phyloP scores from a whole-genome alignment of 2,329 filamentous ascomycete genomes.

The Stemphylium lycopersici region DNA sequence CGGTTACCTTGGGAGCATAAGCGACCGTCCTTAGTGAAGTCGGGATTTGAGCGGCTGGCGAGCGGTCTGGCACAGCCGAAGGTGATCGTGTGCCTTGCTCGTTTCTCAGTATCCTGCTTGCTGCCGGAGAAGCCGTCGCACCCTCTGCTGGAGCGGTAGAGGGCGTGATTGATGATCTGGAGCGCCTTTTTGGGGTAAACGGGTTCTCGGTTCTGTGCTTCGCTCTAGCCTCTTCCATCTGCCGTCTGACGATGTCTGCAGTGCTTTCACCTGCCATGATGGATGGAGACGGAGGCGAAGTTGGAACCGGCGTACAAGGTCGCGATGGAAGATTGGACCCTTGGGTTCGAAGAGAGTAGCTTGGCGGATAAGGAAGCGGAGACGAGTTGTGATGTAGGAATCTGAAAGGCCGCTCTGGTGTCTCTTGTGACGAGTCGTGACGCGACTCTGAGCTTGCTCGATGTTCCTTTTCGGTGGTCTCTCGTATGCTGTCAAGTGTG shows the following conservation, averaged over 20 bases:
- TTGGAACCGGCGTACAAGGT: conserved; percentile 21
- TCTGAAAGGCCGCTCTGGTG: conserved; percentile 19
- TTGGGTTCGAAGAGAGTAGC: conserved; percentile 26
- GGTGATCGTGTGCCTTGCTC: conserved; percentile 42
- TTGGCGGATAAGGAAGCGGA: conserved; percentile 29
- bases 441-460: conserved; percentile 25
- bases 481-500: conserved; percentile 17
- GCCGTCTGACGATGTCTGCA: conserved; percentile 7
- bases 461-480: conserved; percentile 22
- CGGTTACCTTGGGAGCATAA: conserved; percentile 21
- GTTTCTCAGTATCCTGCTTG: conserved; percentile 6
- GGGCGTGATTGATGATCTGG: conserved; percentile 6
- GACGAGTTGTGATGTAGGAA: conserved; percentile 23
- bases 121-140: neutral
- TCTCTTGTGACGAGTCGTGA: conserved; percentile 44
- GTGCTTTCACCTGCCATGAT: conserved; percentile 25
- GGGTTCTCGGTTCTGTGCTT: conserved; percentile 20
- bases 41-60: conserved; percentile 28
- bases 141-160: neutral
- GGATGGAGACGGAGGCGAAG: conserved; percentile 14
- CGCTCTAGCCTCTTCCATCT: conserved; percentile 16
- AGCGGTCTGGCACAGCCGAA: conserved; percentile 42
- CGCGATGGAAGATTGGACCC: conserved; percentile 28
- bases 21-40: conserved; percentile 39
- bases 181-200: conserved; percentile 13